Evolutionary conservation across 495 filamentous ascomycete genomes (phyloP), one percentile per base, ranked within the genome.

Genomic region (Hypoxylon trugodes): DNA sequence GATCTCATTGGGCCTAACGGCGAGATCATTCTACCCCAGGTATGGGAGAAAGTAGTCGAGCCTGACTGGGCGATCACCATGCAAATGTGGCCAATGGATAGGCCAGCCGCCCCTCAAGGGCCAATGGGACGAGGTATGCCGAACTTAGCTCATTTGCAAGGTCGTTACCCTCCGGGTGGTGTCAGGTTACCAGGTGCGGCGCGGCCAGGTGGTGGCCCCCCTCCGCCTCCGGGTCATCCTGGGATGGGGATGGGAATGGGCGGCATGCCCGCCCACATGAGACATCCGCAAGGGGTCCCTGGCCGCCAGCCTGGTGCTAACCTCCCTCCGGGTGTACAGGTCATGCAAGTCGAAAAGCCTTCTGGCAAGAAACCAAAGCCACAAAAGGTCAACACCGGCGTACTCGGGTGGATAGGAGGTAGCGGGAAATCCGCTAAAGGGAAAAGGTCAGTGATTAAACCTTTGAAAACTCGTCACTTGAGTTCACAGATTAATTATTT

Each of bases 51-150:
- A 49, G 87, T 92, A 41, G 77, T 96, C 38, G 85, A 95, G 74
- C 92, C 92, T 4, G 91, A 93, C 71, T 96, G 91, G 91, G 81
- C 84, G 33, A 89, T 97, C 67, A 93, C 88, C 2, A 97, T 97
- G 94, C 90, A 96, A 63, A 95, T 97, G 92, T 97, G 93, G 93
- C 93, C 94, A 4, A 89, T 96, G 81, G 80, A 82, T 19, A 63
- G 61, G 16, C 62, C 56, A 38, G 35, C 62, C 19, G 15, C 38
- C 41, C 52, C 61, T 26, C 47, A 32, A 35, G 43, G 47, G 43
- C 45, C 52, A n/a, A 60, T 56, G 53, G 45, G 35, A 38, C 26
- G 49, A 32, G 35, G 36, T 50, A 50, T 21, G 36, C 19, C 16
- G 19, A 18, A 30, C 61, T n/a, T 57, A 16, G 51, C 25, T 24